Conservation (phyloP, 345 rosid genomes). For the Melaleuca quinquenervia region DNA sequence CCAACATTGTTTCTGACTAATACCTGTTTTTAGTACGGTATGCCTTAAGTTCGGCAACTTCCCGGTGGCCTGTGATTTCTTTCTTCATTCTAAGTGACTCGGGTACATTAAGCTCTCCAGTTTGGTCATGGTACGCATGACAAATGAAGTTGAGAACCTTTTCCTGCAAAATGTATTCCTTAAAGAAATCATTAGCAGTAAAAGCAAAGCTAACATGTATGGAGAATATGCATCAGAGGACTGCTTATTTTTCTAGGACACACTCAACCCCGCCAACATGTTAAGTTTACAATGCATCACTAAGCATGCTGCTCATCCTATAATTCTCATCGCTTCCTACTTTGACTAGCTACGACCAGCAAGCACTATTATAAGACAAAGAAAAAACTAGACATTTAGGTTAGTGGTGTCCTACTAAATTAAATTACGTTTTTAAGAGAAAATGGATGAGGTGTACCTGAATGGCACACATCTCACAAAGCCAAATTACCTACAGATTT, state of each 20-base stretch:
- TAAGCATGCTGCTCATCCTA: not conserved
- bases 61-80: conserved; percentile 34
- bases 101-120: conserved; percentile 38
- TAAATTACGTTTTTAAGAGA: not conserved
- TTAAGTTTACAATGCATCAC: not conserved
- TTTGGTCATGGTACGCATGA: conserved; percentile 47
- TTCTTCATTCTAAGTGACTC: conserved; percentile 50
- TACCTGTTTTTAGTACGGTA: conserved; percentile 72
- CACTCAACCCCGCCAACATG: not conserved
- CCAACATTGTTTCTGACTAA: not conserved
- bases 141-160: conserved; percentile 42
- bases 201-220: not conserved
- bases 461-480: not conserved
- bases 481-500: not conserved
- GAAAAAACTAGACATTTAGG: not conserved
- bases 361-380: not conserved
- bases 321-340: not conserved
- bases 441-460: not conserved
- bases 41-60: conserved; percentile 41
- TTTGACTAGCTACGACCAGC: not conserved
- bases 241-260: not conserved
- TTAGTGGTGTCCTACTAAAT: not conserved
- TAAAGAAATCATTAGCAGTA: not conserved
- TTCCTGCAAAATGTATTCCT: conserved; percentile 32
- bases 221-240: not conserved